These are phyloP conservation scores for Saturnispora ahearnii DNA, from an alignment of 805 yeast genomes.

Conservation along the genomic window DNA sequence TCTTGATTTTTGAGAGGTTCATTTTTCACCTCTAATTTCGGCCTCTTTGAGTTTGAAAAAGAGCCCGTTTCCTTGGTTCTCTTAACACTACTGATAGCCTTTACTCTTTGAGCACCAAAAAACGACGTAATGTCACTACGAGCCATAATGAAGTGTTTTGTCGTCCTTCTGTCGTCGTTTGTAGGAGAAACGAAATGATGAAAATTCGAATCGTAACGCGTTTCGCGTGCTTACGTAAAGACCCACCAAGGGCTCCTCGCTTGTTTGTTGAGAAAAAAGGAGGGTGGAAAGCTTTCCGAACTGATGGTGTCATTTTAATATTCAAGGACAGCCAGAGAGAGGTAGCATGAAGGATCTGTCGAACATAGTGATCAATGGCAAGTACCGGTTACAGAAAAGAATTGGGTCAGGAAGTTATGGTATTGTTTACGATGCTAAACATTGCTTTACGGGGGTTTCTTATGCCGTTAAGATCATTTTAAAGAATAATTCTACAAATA, in stretches of 20 bases:
- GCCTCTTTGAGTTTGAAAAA: slow-evolving; percentile 1
- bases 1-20: neutral
- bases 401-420: slow-evolving; percentile 87
- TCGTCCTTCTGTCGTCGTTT: neutral
- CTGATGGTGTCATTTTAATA: slow-evolving; percentile 1
- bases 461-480: slow-evolving; percentile 69
- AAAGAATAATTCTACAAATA: slow-evolving; percentile 33
- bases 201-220: neutral
- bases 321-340: neutral
- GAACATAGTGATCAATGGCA: slow-evolving; percentile 27
- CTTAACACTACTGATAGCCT: slow-evolving; percentile 5
- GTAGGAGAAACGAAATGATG: neutral
- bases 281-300: slow-evolving; percentile 1
- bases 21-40: slow-evolving; percentile 2
- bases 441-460: slow-evolving; percentile 37
- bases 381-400: slow-evolving; percentile 37
- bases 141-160: neutral
- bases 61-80: neutral
- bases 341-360: slow-evolving; percentile 22
- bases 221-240: slow-evolving; percentile 1
- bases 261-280: neutral
- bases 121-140: slow-evolving; percentile 11
- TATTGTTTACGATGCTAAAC: slow-evolving; percentile 60
- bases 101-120: slow-evolving; percentile 23
- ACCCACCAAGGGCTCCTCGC: neutral